Conservation (phyloP, 2,329 filamentous ascomycete species). For the Aphanoascus verrucosus region DNA sequence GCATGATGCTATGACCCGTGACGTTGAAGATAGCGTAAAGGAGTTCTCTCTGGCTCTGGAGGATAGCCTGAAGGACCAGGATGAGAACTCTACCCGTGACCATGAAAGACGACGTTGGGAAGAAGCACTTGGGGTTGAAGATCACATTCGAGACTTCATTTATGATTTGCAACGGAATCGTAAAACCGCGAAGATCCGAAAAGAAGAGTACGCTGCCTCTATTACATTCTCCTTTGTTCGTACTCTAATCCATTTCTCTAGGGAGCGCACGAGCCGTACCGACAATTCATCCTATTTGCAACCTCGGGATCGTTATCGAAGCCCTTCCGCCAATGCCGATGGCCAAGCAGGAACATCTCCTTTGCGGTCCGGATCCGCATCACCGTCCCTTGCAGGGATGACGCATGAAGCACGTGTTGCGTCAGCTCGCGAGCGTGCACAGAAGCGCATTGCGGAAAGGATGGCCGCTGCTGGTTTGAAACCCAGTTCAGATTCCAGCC, state of each 20-base stretch:
- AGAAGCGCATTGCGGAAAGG: constrained; percentile 92
- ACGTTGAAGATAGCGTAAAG: constrained; percentile 90
- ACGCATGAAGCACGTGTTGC: constrained; percentile 89
- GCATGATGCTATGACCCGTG: constrained; percentile 90
- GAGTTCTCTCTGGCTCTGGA: constrained; percentile 80
- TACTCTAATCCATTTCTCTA: constrained; percentile 11
- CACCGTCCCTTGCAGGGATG: constrained; percentile 71
- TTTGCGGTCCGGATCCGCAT: constrained; percentile 42
- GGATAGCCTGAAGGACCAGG: constrained; percentile 73
- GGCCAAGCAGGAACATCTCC: constrained; percentile 32
- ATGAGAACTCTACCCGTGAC: constrained; percentile 63
- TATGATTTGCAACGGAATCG: constrained; percentile 87
- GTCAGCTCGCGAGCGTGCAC: constrained; percentile 93
- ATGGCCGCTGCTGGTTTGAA: constrained; percentile 88
- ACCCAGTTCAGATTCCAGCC: constrained; percentile 64
- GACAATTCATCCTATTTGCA: constrained; percentile 6
- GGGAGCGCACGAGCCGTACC: constrained; percentile 4
- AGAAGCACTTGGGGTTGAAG: constrained; percentile 88
- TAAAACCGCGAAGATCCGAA: constrained; percentile 59
- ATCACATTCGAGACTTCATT: constrained; percentile 95
- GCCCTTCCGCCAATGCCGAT: constrained; percentile 41
- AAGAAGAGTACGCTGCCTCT: constrained; percentile 43
- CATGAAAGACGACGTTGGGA: constrained; percentile 93
- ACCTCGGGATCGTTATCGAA: constrained; percentile 42
- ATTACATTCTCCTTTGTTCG: not conserved